Base-by-base conservation (phyloP, 1,139 yeast genomes). In the Hanseniaspora uvarum region DNA sequence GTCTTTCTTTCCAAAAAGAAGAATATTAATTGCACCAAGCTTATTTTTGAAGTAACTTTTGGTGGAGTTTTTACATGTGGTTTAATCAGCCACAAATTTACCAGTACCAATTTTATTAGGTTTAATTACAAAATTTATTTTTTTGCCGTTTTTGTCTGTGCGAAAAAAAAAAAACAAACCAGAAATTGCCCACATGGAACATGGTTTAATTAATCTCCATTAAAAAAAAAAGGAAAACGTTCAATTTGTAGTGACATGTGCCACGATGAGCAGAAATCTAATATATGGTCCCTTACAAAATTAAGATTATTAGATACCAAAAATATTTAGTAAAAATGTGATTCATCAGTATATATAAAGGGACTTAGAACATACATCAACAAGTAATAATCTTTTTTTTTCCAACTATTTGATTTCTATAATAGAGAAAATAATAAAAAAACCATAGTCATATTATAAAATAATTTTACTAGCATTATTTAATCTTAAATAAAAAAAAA, bases 141-240 rank as follows among this genome's bases (percentile, higher is more conserved):
- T 31, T 31, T 31, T 31, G 8, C 8, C 28, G 8, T 34, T 34
- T 34, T 34, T n/a, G 37, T 5, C 31, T 11, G 26, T 19, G 43
- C 7, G 16, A 23, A 38, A 23, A 23, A 39, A 39, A 39, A 24
- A 21, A 39, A n/a, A 26, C 7, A n/a, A n/a, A n/a, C n/a, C n/a
- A n/a, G n/a, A n/a, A n/a, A 21, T 23, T 39, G 43, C 43, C 43
- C 43, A 39, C 43, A 39, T 39, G 43, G 43, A 39, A 23, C 43
- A 23, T 7, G 10, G 43, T 39, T 39, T 39, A 39, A 39, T 39
- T 39, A 39, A 39, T 24, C 24, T 39, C 26, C 5, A 19, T 19
- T 19, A 5, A n/a, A 7, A 16, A n/a, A 36, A 36, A 36, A 36
- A 36, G n/a, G n/a, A 8, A 36, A 38, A 38, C 11, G n/a, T 31